A percentile compares a stretch with the other conserved stretches of the same genome.
Evolutionary conservation across 2,329 filamentous ascomycete genomes (phyloP).

Genomic region (Alternaria panax): DNA sequence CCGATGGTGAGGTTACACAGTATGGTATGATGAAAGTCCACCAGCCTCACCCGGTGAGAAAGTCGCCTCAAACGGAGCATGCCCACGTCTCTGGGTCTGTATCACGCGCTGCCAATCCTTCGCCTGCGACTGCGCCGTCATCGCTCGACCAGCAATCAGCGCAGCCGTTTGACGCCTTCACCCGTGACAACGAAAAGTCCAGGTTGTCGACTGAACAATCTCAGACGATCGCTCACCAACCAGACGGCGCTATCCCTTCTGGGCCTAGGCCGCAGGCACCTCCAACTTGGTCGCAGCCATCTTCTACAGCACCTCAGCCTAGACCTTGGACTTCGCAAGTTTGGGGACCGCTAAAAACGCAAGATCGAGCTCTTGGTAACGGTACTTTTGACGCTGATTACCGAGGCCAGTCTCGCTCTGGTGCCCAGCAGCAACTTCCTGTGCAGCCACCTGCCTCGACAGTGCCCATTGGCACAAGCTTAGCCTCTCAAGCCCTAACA

Average conservation of each 20-base stretch:
- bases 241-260: constrained; percentile 25
- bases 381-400: constrained; percentile 75
- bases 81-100: constrained; percentile 21
- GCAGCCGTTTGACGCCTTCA: constrained; percentile 28
- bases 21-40: constrained; percentile 70
- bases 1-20: constrained; percentile 64
- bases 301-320: constrained; percentile 34
- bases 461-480: constrained; percentile 32
- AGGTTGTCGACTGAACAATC: constrained; percentile 26
- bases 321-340: constrained; percentile 62
- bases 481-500: constrained; percentile 26
- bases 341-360: constrained; percentile 74
- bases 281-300: constrained; percentile 39
- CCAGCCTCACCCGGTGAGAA: constrained; percentile 60
- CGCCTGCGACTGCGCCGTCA: constrained; percentile 31
- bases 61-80: constrained; percentile 28
- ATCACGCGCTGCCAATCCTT: constrained; percentile 24
- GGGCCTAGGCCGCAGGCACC: constrained; percentile 37
- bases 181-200: constrained; percentile 29
- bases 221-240: constrained; percentile 24
- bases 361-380: constrained; percentile 76
- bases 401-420: constrained; percentile 54
- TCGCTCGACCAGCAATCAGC: constrained; percentile 27
- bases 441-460: constrained; percentile 34
- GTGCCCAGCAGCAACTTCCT: constrained; percentile 37